Evolutionary conservation across 1,284 basidiomycete species (phyloP).

Genomic region (Paramarasmius palmivorus): DNA sequence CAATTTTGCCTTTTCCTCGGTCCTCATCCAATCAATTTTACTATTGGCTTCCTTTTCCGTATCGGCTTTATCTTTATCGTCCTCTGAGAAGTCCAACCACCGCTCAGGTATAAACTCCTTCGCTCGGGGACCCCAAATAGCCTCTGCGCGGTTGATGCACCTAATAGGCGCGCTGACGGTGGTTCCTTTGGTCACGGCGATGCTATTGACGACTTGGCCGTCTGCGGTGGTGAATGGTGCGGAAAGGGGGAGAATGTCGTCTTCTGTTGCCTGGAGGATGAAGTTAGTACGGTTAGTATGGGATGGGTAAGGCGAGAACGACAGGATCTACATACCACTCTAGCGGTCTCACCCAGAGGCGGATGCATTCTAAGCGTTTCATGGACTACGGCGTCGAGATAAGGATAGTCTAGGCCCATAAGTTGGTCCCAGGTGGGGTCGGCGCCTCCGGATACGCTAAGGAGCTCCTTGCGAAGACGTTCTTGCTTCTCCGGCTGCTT

Average conservation of each 20-base stretch:
- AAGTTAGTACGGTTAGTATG: slow-evolving; percentile 23
- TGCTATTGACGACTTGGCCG: slow-evolving; percentile 32
- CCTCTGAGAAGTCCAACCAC: slow-evolving; percentile 29
- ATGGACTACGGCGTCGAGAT: slow-evolving; percentile 44
- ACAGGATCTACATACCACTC: slow-evolving; percentile 35
- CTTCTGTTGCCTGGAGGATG: slow-evolving; percentile 41
- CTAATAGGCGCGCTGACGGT: slow-evolving; percentile 32
- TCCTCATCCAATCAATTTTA: too few species aligned
- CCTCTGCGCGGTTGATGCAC: slow-evolving; percentile 35
- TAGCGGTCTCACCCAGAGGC: slow-evolving; percentile 38
- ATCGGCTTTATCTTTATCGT: too few species aligned
- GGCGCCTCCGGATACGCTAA: slow-evolving; percentile 13
- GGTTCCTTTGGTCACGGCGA: slow-evolving; percentile 38
- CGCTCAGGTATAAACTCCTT: slow-evolving; percentile 40
- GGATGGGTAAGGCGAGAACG: not conserved
- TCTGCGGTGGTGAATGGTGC: slow-evolving; percentile 24
- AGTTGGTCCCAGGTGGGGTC: slow-evolving; percentile 20
- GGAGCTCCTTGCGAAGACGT: slow-evolving; percentile 27
- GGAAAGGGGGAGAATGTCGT: slow-evolving; percentile 55
- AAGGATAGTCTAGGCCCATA: slow-evolving; percentile 1
- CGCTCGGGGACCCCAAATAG: slow-evolving; percentile 39
- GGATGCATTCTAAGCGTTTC: slow-evolving; percentile 47
- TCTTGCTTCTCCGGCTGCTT: slow-evolving; percentile 22
- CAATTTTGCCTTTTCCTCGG: too few species aligned
- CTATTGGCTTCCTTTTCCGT: too few species aligned